Evolutionary conservation across 1,284 basidiomycete species (phyloP), one percentile per base, ranked within the genome.

Genomic region (Anthracocystis panici-leucophaei): DNA sequence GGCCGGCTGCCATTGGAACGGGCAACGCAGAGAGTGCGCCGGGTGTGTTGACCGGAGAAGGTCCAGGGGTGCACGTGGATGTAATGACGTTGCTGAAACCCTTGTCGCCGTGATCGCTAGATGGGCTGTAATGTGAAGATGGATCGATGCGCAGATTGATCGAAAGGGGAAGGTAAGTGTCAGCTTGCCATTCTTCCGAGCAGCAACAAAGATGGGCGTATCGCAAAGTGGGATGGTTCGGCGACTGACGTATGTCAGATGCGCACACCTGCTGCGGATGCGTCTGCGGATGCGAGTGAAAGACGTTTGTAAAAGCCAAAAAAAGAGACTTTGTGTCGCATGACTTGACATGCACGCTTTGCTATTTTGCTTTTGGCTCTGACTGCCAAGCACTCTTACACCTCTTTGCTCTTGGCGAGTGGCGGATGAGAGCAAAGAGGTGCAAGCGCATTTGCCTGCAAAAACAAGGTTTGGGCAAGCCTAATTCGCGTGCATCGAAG

Each of bases 41-140:
- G 21, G 78, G 75, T 42, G 78, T 76, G 53, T 57, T 75, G 54
- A 68, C 72, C 10, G 78, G 78, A n/a, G 72, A 75, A 12, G 75
- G 75, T 12, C 72, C 78, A 3, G 78, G 78, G 2, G 78, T 79
- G 58, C 72, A 68, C 33, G 78, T 79, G 25, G 75, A 76, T 5
- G 73, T 76, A 58, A 77, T 70, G 8, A 77, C 78, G 65, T 78
- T 78, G 65, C 66, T 74, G 52, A 56, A 79, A 31, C 42, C 56
- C 40, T 70, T 76, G 50, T 73, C 70, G 49, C 48, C 56, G 55
- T 51, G 55, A 9, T 70, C 65, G 57, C 48, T 53, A 6, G 69
- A 70, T 14, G 70, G 65, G 45, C 69, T 76, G 62, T 8, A 21
- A 21, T 52, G 23, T 18, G 23, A 27, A 25, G 9, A 45, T 20